Evolutionary conservation across 371 early-diverging fungal species (phyloP), one percentile per base, ranked within the genome.

Genomic region (Mycotypha africana): DNA sequence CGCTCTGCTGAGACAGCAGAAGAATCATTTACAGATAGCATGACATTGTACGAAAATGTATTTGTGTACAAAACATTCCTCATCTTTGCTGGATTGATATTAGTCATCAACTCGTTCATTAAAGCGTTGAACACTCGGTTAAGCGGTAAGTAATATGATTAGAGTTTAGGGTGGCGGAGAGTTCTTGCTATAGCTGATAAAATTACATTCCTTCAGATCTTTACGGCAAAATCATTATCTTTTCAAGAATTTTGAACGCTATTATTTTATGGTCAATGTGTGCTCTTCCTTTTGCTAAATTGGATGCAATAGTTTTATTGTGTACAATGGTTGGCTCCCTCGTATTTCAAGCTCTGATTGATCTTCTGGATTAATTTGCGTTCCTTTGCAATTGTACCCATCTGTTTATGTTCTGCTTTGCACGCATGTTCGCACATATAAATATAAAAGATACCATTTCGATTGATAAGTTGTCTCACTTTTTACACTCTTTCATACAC

Each of bases 11-110:
- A n/a, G n/a, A n/a, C n/a, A n/a, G n/a, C n/a, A n/a, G n/a, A n/a
- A n/a, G 33, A 20, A 8, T 37, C 38, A 1, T 54, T 54, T 38
- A 32, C 41, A 12, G 53, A 42, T 4, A 42, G 30, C 12, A 44
- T 51, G 1, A 45, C 58, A 4, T 20, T 17, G 2, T 21, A 21
- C 4, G 67, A 73, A 52, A 57, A 59, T 15, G 57, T 59, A 4
- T 74, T 74, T 45, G 56, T 74, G 5, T 74, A 74, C 45, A 74
- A 74, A 45, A 68, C 64, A 5, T 70, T 74, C 16, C 47, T 74
- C 21, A 74, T 74, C 16, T 62, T 51, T 46, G 74, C 68, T 33
- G 74, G 74, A 12, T 23, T 59, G n/a, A 67, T 74, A 26, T 42
- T 74, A 15, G 46, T 65, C 1, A 45, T 74, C 35, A 74, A 74